phyloP scores from a whole-genome alignment of 768 basidiomycete genomes.

The Trametopsis cervina region DNA sequence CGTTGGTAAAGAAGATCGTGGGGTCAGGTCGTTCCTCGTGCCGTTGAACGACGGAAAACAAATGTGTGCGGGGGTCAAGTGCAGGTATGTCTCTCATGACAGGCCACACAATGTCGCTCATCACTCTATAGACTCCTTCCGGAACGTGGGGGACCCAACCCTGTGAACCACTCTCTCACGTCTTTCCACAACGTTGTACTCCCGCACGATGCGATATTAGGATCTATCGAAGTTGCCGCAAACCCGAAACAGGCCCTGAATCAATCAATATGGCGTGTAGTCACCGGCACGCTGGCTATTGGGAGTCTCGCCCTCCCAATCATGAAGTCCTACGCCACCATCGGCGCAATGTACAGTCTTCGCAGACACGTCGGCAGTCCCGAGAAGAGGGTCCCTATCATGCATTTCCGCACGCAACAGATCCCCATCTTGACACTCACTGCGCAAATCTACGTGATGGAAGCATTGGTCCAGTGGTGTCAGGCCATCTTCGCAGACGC shows the following conservation, averaged over 20 bases:
- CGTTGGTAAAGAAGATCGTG: slow-evolving; percentile 28
- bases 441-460: slow-evolving; percentile 45
- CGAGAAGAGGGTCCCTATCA: slow-evolving; percentile 40
- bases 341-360: slow-evolving; percentile 51
- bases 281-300: slow-evolving; percentile 19
- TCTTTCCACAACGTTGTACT: slow-evolving; percentile 26
- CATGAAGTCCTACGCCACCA: slow-evolving; percentile 46
- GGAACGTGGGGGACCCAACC: slow-evolving; percentile 10
- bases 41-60: slow-evolving; percentile 30
- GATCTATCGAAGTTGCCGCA: slow-evolving; percentile 8
- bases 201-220: slow-evolving; percentile 22
- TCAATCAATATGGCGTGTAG: slow-evolving; percentile 17
- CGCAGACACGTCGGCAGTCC: slow-evolving; percentile 45
- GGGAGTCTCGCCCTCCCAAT: slow-evolving; percentile 31
- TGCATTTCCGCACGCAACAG: slow-evolving; percentile 60
- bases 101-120: background rate
- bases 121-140: slow-evolving; percentile 4
- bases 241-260: slow-evolving; percentile 13
- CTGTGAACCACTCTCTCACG: slow-evolving; percentile 29
- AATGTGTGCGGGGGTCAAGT: slow-evolving; percentile 30
- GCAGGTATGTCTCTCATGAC: slow-evolving; percentile 4
- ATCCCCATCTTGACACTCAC: slow-evolving; percentile 49
- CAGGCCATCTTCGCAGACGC: slow-evolving; percentile 30
- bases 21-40: slow-evolving; percentile 35
- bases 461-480: slow-evolving; percentile 37